A percentile compares a stretch with the other conserved stretches of the same genome.
phyloP scores from a whole-genome alignment of 495 filamentous ascomycete species.

The Penicillium canescens region DNA sequence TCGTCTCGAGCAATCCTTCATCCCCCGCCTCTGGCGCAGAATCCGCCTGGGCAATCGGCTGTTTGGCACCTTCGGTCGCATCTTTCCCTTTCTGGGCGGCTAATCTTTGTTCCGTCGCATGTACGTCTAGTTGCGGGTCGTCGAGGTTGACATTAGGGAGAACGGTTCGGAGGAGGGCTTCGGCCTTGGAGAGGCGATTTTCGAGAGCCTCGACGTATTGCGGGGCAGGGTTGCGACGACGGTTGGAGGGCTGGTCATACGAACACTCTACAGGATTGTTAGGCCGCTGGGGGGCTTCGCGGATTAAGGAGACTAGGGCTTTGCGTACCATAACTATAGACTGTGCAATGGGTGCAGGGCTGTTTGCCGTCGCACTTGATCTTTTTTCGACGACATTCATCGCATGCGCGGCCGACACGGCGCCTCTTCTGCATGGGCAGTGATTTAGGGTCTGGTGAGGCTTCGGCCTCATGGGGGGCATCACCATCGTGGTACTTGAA shows the following conservation, averaged over 20 bases:
- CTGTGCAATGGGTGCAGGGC: slow-evolving; percentile 95
- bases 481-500: slow-evolving; percentile 33
- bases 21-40: slow-evolving; percentile 42
- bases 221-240: slow-evolving; percentile 89
- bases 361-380: slow-evolving; percentile 99
- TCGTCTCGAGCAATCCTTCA: slow-evolving; percentile 84
- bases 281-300: slow-evolving; percentile 21
- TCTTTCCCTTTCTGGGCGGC: slow-evolving; percentile 31
- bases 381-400: slow-evolving; percentile 96
- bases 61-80: slow-evolving; percentile 8
- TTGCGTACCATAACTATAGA: slow-evolving; percentile 94
- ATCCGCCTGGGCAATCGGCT: slow-evolving; percentile 15
- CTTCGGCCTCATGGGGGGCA: slow-evolving; percentile 26
- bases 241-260: slow-evolving; percentile 96
- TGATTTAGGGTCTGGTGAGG: slow-evolving; percentile 30
- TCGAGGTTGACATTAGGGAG: slow-evolving; percentile 83
- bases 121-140: slow-evolving; percentile 75
- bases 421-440: slow-evolving; percentile 81
- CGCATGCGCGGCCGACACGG: slow-evolving; percentile 87
- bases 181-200: slow-evolving; percentile 77
- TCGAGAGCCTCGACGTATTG: slow-evolving; percentile 95
- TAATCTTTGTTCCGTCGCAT: slow-evolving; percentile 54
- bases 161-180: slow-evolving; percentile 74
- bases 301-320: slow-evolving; percentile 11
- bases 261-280: slow-evolving; percentile 74